These are phyloP conservation scores for Phaeolepiota aurea DNA, from an alignment of 768 basidiomycete genomes.

Conservation along the genomic window DNA sequence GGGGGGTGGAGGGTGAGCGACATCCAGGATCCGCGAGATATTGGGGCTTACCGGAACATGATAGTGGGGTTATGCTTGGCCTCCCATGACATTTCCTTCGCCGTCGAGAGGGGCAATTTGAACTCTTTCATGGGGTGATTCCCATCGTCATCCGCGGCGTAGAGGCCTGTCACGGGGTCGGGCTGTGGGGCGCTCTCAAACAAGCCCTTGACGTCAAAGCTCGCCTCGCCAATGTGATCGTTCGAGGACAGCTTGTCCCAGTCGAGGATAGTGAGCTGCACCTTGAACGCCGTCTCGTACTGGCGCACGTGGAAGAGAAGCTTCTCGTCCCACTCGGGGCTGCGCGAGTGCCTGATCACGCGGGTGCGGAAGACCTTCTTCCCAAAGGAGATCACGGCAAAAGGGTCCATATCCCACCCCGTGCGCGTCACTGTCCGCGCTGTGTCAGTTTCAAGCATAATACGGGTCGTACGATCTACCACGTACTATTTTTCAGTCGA, in stretches of 20 bases:
- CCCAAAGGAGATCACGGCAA: constrained; percentile 91
- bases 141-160: constrained; percentile 36
- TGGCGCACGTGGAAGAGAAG: constrained; percentile 89
- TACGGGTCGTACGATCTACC: background rate
- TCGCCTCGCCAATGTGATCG: constrained; percentile 79
- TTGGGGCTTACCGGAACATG: constrained; percentile 48
- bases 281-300: constrained; percentile 72
- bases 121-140: constrained; percentile 72
- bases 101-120: constrained; percentile 50
- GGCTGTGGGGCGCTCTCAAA: constrained; percentile 61
- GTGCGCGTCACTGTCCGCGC: constrained; percentile 63
- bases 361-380: constrained; percentile 96
- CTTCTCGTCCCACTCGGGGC: constrained; percentile 93
- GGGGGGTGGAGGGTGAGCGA: too few relatives aligned
- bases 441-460: background rate
- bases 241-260: constrained; percentile 94
- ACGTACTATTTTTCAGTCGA: constrained; percentile 72
- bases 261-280: constrained; percentile 82
- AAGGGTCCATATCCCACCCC: constrained; percentile 96
- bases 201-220: constrained; percentile 65
- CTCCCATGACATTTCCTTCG: constrained; percentile 65
- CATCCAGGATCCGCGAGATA: too few relatives aligned
- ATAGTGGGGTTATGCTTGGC: constrained; percentile 63
- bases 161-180: constrained; percentile 49
- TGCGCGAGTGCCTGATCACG: constrained; percentile 72